These are phyloP conservation scores for Striga hermonthica DNA, from an alignment of 305 asterid genomes.

Conservation along the genomic window DNA sequence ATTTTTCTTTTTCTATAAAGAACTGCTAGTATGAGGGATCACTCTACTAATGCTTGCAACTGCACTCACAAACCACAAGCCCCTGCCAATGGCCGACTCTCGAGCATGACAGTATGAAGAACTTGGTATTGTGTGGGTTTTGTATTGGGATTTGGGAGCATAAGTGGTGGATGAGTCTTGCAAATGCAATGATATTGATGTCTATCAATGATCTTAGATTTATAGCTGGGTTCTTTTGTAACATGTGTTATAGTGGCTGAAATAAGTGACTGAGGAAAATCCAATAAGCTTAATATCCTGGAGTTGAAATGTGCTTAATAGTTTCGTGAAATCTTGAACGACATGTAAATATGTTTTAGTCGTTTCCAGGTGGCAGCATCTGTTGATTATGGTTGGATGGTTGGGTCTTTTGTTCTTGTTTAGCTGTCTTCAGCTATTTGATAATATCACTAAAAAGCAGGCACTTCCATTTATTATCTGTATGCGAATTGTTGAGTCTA, in stretches of 20 bases:
- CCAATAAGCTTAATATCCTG: not conserved
- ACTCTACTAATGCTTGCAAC: not conserved
- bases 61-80: not conserved
- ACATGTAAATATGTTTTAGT: not conserved
- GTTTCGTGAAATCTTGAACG: not conserved
- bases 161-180: not conserved
- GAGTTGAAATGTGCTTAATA: not conserved
- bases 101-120: not conserved
- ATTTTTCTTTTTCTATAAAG: constrained; percentile 7
- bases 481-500: not conserved
- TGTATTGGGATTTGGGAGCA: not conserved
- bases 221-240: not conserved
- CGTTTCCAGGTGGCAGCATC: not conserved
- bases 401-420: not conserved
- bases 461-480: not conserved
- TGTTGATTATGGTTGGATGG: not conserved
- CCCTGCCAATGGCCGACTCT: not conserved
- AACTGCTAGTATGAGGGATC: not conserved
- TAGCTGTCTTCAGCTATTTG: not conserved
- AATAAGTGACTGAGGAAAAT: not conserved
- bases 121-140: not conserved
- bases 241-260: not conserved
- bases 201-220: not conserved
- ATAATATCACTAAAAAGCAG: not conserved
- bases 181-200: not conserved